Evolutionary conservation across 768 basidiomycete species (phyloP).

Genomic region (Boletus insuetus): DNA sequence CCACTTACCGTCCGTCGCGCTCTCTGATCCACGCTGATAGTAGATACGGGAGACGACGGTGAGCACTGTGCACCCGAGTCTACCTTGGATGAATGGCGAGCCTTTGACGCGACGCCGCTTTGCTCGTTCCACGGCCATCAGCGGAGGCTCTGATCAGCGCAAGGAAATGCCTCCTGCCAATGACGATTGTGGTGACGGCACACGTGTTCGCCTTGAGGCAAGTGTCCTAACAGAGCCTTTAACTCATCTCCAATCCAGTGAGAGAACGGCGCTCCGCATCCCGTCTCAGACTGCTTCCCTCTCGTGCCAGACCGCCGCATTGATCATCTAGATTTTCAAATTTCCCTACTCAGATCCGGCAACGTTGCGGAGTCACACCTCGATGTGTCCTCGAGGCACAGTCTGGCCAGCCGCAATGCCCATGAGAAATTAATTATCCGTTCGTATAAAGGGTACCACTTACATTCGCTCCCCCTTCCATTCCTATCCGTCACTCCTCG

Average conservation of each 20-base stretch:
- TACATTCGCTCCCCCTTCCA: neutral
- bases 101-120: neutral
- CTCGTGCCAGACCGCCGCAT: slow-evolving; percentile 4
- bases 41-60: neutral
- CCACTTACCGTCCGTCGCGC: neutral
- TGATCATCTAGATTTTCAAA: slow-evolving; percentile 23
- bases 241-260: too few species aligned
- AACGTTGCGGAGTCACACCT: slow-evolving; percentile 15
- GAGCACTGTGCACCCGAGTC: neutral
- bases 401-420: slow-evolving; percentile 13
- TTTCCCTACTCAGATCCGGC: slow-evolving; percentile 12
- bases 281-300: slow-evolving; percentile 6
- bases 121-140: slow-evolving; percentile 10
- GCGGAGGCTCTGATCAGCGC: neutral
- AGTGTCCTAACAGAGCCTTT: slow-evolving; percentile 8
- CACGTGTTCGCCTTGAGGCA: slow-evolving; percentile 25
- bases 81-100: neutral
- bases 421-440: neutral
- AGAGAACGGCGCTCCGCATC: slow-evolving; percentile 24
- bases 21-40: too few species aligned
- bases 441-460: slow-evolving; percentile 24
- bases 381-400: slow-evolving; percentile 31
- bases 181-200: neutral
- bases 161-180: slow-evolving; percentile 1
- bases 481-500: slow-evolving; percentile 6